A percentile compares a stretch with the other conserved stretches of the same genome.
These are phyloP conservation scores for Metarhizium robertsii DNA, from an alignment of 2,329 filamentous ascomycete genomes.

Conservation along the genomic window DNA sequence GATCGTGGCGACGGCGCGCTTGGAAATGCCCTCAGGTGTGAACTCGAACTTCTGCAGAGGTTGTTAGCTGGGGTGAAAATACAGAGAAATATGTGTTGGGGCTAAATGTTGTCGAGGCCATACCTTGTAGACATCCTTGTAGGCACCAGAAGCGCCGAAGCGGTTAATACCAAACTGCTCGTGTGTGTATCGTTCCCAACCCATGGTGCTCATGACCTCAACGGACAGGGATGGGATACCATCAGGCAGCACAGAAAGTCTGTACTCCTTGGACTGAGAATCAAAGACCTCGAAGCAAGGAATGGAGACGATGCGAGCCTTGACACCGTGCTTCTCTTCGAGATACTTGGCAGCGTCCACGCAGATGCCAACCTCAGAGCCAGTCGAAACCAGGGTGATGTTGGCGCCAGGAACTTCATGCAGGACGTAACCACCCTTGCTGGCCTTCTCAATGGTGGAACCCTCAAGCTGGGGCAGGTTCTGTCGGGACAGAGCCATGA, in stretches of 20 bases:
- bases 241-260: conserved; percentile 83
- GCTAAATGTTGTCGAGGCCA: conserved; percentile 19
- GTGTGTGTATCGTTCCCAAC: conserved; percentile 98
- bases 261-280: conserved; percentile 87
- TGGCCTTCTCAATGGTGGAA: conserved; percentile 78
- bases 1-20: conserved; percentile 85
- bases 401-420: conserved; percentile 76
- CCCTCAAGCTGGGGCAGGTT: conserved; percentile 97
- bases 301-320: conserved; percentile 86
- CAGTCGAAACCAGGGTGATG: conserved; percentile 86
- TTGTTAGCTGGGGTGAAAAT: conserved; percentile 24
- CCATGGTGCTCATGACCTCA: conserved; percentile 94
- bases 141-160: conserved; percentile 94
- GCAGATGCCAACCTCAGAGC: conserved; percentile 91
- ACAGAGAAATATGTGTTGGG: neutral
- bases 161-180: conserved; percentile 99
- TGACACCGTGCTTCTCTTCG: conserved; percentile 77
- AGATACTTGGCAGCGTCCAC: conserved; percentile 89
- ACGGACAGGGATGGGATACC: conserved; percentile 88
- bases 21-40: conserved; percentile 91
- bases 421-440: conserved; percentile 92
- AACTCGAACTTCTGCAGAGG: conserved; percentile 87
- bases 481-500: conserved; percentile 92
- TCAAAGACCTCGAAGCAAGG: conserved; percentile 98
- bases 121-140: conserved; percentile 95